Base-by-base conservation (phyloP, 306 rosid species). In the Dryas drummondii region DNA sequence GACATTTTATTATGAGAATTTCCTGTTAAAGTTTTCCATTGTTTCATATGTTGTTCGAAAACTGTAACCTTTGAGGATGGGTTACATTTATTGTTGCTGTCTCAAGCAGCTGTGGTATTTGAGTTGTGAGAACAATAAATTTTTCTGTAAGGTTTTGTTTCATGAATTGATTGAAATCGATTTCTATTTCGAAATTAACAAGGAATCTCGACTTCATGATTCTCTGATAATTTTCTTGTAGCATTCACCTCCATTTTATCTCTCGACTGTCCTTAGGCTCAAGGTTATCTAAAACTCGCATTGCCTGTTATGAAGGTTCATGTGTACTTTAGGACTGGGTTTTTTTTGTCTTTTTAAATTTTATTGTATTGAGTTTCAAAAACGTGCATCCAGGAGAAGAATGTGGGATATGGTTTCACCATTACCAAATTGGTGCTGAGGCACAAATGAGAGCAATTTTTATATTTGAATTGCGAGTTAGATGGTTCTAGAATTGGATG, bases 31-130 rank as follows among this genome's bases (percentile, higher is more conserved):
- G 9, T 79, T 71, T 71, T 49, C n/a, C 14, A 9, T n/a, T 59
- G 49, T 68, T 57, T 64, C 55, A 51, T 68, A 71, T 67, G 71
- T 80, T 79, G 78, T 65, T 76, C 80, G 69, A 76, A 80, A 69
- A 52, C 55, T 85, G 84, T 82, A 79, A 74, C 67, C 78, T 57
- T 54, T 72, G 52, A 54, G 73, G 70, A 76, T 17, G 76, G 50
- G 46, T 50, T 45, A 22, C 55, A 66, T 53, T 52, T 49, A 57
- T 78, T 79, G 71, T 78, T 84, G 83, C 82, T 84, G 90, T 83
- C 75, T 74, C 61, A 65, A 61, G 88, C 78, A 59, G 87, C 79
- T 55, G 73, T 79, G 81, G 87, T 77, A 84, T 76, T 85, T 82
- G 82, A 74, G 67, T 79, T 70, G 70, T 60, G 79, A 65, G 72